These are phyloP conservation scores for Hydrangea macrophylla DNA, from an alignment of 148 eudicot genomes.

Conservation along the genomic window DNA sequence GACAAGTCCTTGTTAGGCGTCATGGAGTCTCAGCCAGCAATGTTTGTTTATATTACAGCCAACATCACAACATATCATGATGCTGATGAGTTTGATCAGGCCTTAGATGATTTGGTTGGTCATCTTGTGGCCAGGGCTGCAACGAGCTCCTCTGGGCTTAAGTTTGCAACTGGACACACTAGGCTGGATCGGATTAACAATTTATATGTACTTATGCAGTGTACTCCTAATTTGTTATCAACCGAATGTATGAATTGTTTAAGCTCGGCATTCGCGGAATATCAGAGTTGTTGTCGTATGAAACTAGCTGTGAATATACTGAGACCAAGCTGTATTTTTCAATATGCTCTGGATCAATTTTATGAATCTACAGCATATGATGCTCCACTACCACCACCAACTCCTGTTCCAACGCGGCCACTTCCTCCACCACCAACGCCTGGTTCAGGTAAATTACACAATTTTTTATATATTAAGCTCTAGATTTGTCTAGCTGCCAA, in stretches of 20 bases:
- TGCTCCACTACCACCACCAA: not conserved
- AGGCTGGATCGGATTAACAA: too few species aligned
- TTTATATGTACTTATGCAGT: not conserved
- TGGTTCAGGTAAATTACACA: too few species aligned
- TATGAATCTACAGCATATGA: not conserved
- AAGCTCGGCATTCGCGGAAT: not conserved
- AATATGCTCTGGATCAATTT: not conserved
- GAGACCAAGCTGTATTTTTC: conserved; percentile 8
- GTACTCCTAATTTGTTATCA: too few species aligned
- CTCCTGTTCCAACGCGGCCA: not conserved
- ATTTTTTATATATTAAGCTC: too few species aligned
- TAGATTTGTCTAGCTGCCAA: too few species aligned
- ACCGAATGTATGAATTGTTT: not conserved
- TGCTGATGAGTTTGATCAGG: not conserved
- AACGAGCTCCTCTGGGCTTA: too few species aligned
- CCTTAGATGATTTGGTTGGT: not conserved
- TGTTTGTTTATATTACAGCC: not conserved
- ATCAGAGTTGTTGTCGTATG: not conserved
- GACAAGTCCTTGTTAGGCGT: not conserved
- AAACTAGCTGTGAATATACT: not conserved
- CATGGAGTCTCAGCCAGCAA: not conserved
- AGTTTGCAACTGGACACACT: too few species aligned
- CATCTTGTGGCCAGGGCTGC: not conserved
- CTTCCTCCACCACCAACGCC: not conserved
- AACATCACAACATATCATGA: not conserved